These are phyloP conservation scores for Peronosclerospora sorghi DNA, from an alignment of 352 stramenopile species.

Conservation along the genomic window DNA sequence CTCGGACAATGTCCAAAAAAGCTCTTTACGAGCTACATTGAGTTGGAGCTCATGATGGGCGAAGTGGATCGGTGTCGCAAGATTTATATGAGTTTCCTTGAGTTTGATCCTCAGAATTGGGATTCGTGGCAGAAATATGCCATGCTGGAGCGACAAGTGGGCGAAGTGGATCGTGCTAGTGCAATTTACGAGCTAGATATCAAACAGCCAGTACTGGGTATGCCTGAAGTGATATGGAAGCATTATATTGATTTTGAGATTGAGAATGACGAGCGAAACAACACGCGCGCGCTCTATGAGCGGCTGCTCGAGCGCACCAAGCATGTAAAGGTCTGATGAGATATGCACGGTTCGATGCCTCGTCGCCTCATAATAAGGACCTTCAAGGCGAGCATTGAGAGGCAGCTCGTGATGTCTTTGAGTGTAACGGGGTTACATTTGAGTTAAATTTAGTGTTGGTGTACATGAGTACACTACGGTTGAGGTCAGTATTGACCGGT, in stretches of 20 bases:
- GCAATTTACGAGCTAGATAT: slow-evolving; percentile 96
- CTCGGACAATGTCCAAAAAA: no score
- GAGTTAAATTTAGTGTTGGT: no score
- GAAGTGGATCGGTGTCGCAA: slow-evolving; percentile 94
- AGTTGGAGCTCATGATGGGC: slow-evolving; percentile 95
- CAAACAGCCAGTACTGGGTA: slow-evolving; percentile 91
- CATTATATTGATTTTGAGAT: slow-evolving; percentile 99
- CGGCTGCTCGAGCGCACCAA: slow-evolving; percentile 93
- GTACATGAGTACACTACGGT: no score
- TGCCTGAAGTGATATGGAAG: slow-evolving; percentile 99
- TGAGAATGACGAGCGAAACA: slow-evolving; percentile 60
- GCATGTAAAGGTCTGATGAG: slow-evolving; percentile 98
- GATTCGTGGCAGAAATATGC: slow-evolving; percentile 93
- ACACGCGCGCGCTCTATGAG: slow-evolving; percentile 90
- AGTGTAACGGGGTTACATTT: no score
- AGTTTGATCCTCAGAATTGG: slow-evolving; percentile 85
- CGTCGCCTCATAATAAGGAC: no score
- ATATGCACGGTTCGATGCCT: no score
- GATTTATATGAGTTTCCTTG: slow-evolving; percentile 80
- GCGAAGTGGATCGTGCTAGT: slow-evolving; percentile 88
- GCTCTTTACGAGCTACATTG: slow-evolving; percentile 89
- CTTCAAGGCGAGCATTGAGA: no score
- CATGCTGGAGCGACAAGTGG: slow-evolving; percentile 91
- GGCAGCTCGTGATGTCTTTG: no score
- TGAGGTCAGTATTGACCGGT: no score